Evolutionary conservation across 495 filamentous ascomycete species (phyloP).

Genomic region (Penicillium longicatenatum): DNA sequence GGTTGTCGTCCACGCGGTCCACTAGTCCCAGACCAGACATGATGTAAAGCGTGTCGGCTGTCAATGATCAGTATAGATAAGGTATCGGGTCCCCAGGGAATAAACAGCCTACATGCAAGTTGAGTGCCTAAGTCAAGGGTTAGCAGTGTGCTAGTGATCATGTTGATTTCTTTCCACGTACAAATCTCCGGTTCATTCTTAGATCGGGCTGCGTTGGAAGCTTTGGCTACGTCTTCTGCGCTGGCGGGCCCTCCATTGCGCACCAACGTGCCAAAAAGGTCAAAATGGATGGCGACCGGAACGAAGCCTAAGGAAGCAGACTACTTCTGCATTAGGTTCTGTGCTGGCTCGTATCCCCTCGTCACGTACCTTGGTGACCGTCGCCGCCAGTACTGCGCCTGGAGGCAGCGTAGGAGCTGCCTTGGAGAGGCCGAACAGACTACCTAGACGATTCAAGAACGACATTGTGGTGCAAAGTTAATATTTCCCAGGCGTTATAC

Average conservation of each 20-base stretch:
- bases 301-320: conserved; percentile 38
- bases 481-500: too few relatives aligned
- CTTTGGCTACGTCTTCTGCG: conserved; percentile 27
- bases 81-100: not conserved
- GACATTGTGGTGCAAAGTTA: conserved; percentile 16
- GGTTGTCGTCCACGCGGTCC: conserved; percentile 28
- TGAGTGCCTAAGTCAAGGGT: conserved; percentile 13
- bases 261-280: conserved; percentile 33
- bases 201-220: conserved; percentile 18
- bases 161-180: conserved; percentile 11
- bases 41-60: conserved; percentile 40
- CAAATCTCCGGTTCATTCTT: conserved; percentile 20
- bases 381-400: conserved; percentile 31
- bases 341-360: not conserved
- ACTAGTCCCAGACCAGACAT: conserved; percentile 40
- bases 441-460: conserved; percentile 22
- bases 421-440: conserved; percentile 18
- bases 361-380: conserved; percentile 31
- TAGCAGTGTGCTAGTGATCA: not conserved
- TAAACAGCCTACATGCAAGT: conserved; percentile 27
- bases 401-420: conserved; percentile 16
- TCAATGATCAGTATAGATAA: conserved; percentile 4
- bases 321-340: conserved; percentile 11
- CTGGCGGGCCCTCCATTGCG: conserved; percentile 23
- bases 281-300: conserved; percentile 39